Percentiles rank a stretch among this genome's conserved stretches.
Conservation (phyloP, 2,329 filamentous ascomycete species). For the Onygenales sp. region DNA sequence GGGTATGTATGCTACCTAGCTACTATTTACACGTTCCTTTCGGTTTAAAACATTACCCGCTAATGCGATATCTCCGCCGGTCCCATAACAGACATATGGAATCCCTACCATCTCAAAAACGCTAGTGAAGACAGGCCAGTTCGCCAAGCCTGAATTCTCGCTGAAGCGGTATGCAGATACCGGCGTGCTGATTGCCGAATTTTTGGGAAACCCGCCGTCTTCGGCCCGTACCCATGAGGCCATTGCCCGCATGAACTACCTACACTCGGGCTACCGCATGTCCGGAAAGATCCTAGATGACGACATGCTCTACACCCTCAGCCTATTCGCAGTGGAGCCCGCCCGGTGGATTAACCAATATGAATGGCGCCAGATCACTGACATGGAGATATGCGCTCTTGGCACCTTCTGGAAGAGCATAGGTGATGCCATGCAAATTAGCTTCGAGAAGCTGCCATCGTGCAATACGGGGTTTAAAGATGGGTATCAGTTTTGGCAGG, state of each 20-base stretch:
- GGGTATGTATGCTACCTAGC: constrained; percentile 24
- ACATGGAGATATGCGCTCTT: constrained; percentile 59
- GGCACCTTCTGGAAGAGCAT: constrained; percentile 62
- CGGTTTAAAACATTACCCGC: not conserved
- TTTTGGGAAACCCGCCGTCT: constrained; percentile 34
- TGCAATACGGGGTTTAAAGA: constrained; percentile 34
- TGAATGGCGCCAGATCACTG: constrained; percentile 61
- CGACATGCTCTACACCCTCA: constrained; percentile 57
- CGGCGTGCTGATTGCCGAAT: constrained; percentile 34
- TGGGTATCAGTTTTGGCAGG: constrained; percentile 45
- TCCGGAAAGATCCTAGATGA: constrained; percentile 51
- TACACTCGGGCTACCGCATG: constrained; percentile 50
- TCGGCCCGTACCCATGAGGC: constrained; percentile 40
- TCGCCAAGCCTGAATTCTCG: constrained; percentile 29
- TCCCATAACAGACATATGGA: constrained; percentile 39
- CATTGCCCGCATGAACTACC: constrained; percentile 54
- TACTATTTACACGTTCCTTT: not conserved
- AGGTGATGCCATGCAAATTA: constrained; percentile 61
- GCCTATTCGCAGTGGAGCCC: constrained; percentile 58
- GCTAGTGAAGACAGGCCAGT: constrained; percentile 36
- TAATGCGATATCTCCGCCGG: not conserved
- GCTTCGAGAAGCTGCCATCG: constrained; percentile 37
- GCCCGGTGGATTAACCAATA: constrained; percentile 52
- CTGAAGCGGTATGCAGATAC: constrained; percentile 42
- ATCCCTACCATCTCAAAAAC: constrained; percentile 43